Evolutionary conservation across 495 filamentous ascomycete species (phyloP).

Genomic region (Neurospora hispaniola): DNA sequence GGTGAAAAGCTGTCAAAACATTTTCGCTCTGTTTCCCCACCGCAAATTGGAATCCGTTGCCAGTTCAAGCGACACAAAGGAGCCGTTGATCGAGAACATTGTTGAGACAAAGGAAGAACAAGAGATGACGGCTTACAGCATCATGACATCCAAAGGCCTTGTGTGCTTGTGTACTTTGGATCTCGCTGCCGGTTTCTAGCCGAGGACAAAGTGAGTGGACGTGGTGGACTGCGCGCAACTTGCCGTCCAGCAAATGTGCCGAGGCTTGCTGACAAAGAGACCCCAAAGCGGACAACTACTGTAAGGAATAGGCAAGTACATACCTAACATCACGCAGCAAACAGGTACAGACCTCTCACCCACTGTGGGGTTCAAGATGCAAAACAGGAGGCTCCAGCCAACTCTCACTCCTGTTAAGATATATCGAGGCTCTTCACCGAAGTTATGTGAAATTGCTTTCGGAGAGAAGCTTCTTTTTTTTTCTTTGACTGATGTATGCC

Average conservation of each 20-base stretch:
- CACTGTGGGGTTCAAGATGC: neutral
- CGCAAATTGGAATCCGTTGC: neutral
- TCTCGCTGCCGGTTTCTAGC: neutral
- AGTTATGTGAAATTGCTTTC: neutral
- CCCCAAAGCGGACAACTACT: conserved; percentile 1
- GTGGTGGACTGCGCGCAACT: neutral
- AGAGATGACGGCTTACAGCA: neutral
- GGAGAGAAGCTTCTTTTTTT: neutral
- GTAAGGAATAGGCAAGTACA: neutral
- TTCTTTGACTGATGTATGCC: neutral
- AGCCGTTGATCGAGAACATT: neutral
- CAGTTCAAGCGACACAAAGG: neutral
- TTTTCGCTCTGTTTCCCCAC: neutral
- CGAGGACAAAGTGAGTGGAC: neutral
- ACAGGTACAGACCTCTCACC: neutral
- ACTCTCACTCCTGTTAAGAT: neutral
- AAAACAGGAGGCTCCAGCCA: neutral
- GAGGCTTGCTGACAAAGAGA: conserved; percentile 13
- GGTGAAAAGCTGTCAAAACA: neutral
- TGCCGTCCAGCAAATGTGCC: conserved; percentile 11
- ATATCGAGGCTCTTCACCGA: neutral
- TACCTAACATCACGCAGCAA: neutral
- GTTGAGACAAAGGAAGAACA: neutral
- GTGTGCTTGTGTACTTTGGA: neutral
- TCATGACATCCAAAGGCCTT: neutral